Evolutionary conservation across 1,139 yeast genomes (phyloP).

Genomic region (Yamadazyma dushanensis): DNA sequence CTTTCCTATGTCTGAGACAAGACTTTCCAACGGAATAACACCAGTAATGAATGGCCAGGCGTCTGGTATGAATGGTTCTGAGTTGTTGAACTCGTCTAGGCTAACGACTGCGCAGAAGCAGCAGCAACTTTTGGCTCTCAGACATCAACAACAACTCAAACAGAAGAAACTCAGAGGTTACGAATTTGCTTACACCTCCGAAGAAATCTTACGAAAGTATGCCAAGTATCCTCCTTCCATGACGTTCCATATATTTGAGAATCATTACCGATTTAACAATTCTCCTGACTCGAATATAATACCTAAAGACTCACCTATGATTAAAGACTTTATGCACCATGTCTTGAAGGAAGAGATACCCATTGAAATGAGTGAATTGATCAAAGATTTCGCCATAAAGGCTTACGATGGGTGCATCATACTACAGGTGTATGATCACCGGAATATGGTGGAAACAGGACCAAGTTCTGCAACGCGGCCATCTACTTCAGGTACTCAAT

Average conservation of each 20-base stretch:
- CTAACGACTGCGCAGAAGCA: slow-evolving; percentile 7
- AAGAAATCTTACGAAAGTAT: slow-evolving; percentile 75
- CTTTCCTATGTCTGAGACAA: slow-evolving; percentile 1
- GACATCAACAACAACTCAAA: slow-evolving; percentile 41
- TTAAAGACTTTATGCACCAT: slow-evolving; percentile 75
- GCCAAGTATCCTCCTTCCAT: slow-evolving; percentile 78
- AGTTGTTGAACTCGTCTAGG: neutral
- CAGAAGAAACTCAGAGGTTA: slow-evolving; percentile 41
- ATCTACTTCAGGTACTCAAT: neutral
- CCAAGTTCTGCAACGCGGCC: neutral
- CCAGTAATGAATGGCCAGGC: neutral
- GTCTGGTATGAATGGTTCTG: neutral
- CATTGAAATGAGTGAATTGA: slow-evolving; percentile 82
- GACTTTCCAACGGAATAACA: slow-evolving; percentile 1
- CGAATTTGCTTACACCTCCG: slow-evolving; percentile 69
- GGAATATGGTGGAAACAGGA: slow-evolving; percentile 28
- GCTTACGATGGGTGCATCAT: slow-evolving; percentile 90
- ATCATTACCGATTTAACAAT: slow-evolving; percentile 80
- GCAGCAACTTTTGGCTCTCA: slow-evolving; percentile 8
- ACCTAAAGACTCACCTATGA: slow-evolving; percentile 78
- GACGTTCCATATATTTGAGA: slow-evolving; percentile 86
- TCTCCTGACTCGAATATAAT: slow-evolving; percentile 70
- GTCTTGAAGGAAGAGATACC: slow-evolving; percentile 84
- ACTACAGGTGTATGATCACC: slow-evolving; percentile 78
- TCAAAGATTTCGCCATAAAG: slow-evolving; percentile 79